Evolutionary conservation across 192 early-diverging fungal species (phyloP), one percentile per base, ranked within the genome.

Genomic region (Coemansia sp.): DNA sequence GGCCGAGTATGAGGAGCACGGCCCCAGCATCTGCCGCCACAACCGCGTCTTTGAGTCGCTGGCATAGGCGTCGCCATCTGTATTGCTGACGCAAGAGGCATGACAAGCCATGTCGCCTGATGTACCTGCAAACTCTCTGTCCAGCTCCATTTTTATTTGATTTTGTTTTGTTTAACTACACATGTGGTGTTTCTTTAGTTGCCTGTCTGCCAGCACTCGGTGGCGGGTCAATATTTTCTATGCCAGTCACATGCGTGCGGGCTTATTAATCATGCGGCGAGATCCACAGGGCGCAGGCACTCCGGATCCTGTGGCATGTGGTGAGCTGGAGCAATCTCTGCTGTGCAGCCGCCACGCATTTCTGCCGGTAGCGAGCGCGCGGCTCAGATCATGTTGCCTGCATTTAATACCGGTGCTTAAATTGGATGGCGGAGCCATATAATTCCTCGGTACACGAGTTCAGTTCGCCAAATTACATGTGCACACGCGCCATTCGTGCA

Each of bases 1-100:
- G 83, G 91, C 89, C 49, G 94, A 98, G 67, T 98, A 98, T 66
- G 96, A 98, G 58, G 96, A 98, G 77, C 87, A 94, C 62, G 96
- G 96, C 18, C 96, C 96, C 10, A 90, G 91, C 58, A 95, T 95
- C 80, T 88, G 87, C 53, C 85, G 95, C 53, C 92, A 94, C 83
- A 98, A 98, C 83, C 88, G 89, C 58, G 89, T 94, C 12, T 94
- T 95, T 79, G 73, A 79, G 54, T 78, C 76, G 27, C 69, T 82
- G 33, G 81, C 75, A 14, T 82, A 79, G 43, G 23, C 31, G 32
- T 1, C 43, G 8, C 43, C 19, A 21, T 44, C 35, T 40, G 35
- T 40, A 16, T 16, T 40, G 35, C 14, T 16, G 35, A 40, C 35
- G 14, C n/a, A 40, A 40, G 35, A 40, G 35, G n/a, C 35, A 16